Evolutionary conservation across 768 basidiomycete genomes (phyloP), one percentile per base, ranked within the genome.

Genomic region (Rhodotorula paludigena): DNA sequence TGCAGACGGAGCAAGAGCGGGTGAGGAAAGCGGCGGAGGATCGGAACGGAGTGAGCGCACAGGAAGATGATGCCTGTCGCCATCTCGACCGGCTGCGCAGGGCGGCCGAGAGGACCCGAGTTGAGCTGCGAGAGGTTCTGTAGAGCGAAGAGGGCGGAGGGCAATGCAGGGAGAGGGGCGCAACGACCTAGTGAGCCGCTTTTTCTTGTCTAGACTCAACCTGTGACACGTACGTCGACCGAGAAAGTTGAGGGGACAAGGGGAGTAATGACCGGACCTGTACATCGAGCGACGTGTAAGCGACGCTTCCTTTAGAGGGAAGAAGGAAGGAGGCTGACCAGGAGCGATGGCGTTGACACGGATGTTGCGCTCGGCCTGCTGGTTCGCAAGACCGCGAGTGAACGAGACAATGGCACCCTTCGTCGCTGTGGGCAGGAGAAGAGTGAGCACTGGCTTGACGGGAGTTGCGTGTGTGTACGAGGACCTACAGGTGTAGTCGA

Each of bases 331-430:
- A 63, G 21, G 42, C 53, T 36, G 5, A 38, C 53, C 51, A n/a
- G 68, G 48, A 30, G 36, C 72, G 77, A 69, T 60, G 78, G 79
- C 76, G 66, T 83, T 83, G 54, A 82, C 82, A 32, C 84, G 77
- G 64, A 84, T 82, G 12, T 79, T 80, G 66, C 81, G 79, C 60
- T 81, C 80, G 48, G 84, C 80, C 45, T 84, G 78, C 74, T 84
- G 82, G 74, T 84, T 84, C 57, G 79, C 80, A 60, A 84, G 76
- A 0, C 80, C 81, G 35, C 83, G 76, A 57, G 81, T 80, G 75
- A 83, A 83, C 21, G 74, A 79, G 57, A 83, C 78, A 65, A 84
- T 82, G 15, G 83, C 82, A 16, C 84, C 84, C 74, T 84, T 84
- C 35, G 84, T 84, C 14, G 82, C 63, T 73, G 63, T 38, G 20